Percentiles rank a stretch among this genome's conserved stretches.
These are phyloP conservation scores for Paecilomyces fulvus DNA, from an alignment of 2,329 filamentous ascomycete genomes.

Conservation along the genomic window DNA sequence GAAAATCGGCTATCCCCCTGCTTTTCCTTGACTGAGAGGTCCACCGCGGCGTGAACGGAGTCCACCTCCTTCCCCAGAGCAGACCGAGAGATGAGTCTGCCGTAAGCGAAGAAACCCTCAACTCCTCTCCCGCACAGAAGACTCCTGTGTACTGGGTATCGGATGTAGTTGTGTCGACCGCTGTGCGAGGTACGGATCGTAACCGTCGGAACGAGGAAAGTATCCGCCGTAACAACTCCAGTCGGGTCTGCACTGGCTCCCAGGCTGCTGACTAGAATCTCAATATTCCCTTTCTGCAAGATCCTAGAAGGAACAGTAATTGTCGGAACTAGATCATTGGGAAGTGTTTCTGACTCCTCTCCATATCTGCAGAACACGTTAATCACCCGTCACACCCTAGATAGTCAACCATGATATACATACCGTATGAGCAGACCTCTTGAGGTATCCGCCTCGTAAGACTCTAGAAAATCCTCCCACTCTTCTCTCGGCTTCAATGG, in stretches of 20 bases:
- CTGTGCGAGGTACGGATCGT: slow-evolving; percentile 59
- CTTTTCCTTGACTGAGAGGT: slow-evolving; percentile 40
- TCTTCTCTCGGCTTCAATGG: slow-evolving; percentile 53
- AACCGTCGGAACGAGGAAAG: slow-evolving; percentile 66
- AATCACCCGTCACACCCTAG: neutral
- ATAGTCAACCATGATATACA: slow-evolving; percentile 11
- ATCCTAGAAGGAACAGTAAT: slow-evolving; percentile 48
- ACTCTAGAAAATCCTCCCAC: slow-evolving; percentile 59
- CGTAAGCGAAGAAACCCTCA: slow-evolving; percentile 47
- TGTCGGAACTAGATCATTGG: slow-evolving; percentile 45
- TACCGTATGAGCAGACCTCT: slow-evolving; percentile 58
- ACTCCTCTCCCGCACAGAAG: slow-evolving; percentile 68
- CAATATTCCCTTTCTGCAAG: slow-evolving; percentile 49
- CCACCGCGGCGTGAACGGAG: slow-evolving; percentile 29
- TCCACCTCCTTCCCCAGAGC: slow-evolving; percentile 20
- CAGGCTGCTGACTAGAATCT: slow-evolving; percentile 50
- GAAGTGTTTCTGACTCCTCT: slow-evolving; percentile 39
- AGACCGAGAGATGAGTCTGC: slow-evolving; percentile 22
- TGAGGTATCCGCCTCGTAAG: slow-evolving; percentile 37
- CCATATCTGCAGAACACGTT: slow-evolving; percentile 39
- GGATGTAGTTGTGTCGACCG: slow-evolving; percentile 57
- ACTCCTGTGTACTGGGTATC: slow-evolving; percentile 76
- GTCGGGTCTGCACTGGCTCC: slow-evolving; percentile 42
- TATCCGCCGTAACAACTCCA: slow-evolving; percentile 45
- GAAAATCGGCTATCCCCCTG: slow-evolving; percentile 26